Evolutionary conservation across 225 moss, liverwort and hornwort genomes (phyloP).

Genomic region (Rhytidiadelphus loreus): DNA sequence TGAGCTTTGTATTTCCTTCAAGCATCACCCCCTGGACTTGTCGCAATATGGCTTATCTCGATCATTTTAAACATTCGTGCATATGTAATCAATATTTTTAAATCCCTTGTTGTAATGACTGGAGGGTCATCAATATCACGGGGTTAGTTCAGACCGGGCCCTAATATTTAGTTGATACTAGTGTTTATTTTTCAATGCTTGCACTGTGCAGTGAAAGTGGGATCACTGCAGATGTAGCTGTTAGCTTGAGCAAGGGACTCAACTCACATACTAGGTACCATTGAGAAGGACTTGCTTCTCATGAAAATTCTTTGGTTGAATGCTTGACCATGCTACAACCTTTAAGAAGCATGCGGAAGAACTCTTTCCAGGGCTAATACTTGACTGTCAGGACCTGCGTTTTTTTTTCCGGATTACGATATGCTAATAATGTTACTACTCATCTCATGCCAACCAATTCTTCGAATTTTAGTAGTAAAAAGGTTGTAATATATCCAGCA

Average conservation of each 20-base stretch:
- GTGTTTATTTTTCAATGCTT: not conserved
- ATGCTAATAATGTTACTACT: not conserved
- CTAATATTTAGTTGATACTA: not conserved
- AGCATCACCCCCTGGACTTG: not conserved
- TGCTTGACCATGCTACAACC: not conserved
- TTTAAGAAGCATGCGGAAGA: not conserved
- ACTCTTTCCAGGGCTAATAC: not conserved
- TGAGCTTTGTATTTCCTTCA: not conserved
- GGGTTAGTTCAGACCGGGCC: not conserved
- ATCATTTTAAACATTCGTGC: not conserved
- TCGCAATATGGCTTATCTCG: not conserved
- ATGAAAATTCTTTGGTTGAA: not conserved
- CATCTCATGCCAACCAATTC: not conserved
- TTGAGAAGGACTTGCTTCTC: not conserved
- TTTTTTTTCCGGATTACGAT: not conserved
- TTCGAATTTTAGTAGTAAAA: not conserved
- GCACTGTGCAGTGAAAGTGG: slow-evolving; percentile 65
- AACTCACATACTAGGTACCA: slow-evolving; percentile 48
- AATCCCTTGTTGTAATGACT: not conserved
- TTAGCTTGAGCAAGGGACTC: slow-evolving; percentile 55
- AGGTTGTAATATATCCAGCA: not conserved
- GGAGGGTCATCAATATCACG: not conserved
- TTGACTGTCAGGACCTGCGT: not conserved
- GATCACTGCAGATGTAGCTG: slow-evolving; percentile 51
- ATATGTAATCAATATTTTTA: not conserved